phyloP scores from a whole-genome alignment of 352 stramenopile species.

The Globisporangium cederbergense region DNA sequence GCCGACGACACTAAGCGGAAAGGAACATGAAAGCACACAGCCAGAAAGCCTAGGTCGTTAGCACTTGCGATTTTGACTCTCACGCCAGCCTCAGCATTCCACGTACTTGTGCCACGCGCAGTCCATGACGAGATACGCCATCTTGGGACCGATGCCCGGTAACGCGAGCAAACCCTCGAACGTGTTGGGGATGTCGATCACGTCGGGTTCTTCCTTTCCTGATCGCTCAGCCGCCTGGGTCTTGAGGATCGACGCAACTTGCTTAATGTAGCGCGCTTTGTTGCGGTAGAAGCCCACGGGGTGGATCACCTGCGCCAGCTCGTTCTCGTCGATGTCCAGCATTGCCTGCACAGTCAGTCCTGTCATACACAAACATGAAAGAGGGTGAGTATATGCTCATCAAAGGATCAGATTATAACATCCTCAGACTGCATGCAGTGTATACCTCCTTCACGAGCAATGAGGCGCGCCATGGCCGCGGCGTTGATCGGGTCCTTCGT shows the following conservation, averaged over 20 bases:
- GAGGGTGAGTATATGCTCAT: background rate
- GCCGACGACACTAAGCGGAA: constrained; percentile 59
- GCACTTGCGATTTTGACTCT: background rate
- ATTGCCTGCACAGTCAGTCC: constrained; percentile 89
- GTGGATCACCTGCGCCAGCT: constrained; percentile 87
- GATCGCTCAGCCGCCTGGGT: constrained; percentile 15
- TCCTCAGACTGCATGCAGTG: too few relatives aligned
- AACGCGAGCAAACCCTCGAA: constrained; percentile 89
- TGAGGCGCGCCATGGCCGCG: constrained; percentile 66
- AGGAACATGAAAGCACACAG: background rate
- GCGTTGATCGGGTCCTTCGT: constrained; percentile 94
- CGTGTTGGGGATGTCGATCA: constrained; percentile 90
- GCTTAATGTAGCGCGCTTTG: constrained; percentile 95
- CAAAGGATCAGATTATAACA: background rate
- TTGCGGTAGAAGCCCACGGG: constrained; percentile 96
- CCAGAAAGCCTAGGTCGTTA: background rate
- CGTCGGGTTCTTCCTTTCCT: constrained; percentile 9
- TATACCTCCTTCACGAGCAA: constrained; percentile 41
- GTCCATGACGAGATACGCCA: constrained; percentile 95
- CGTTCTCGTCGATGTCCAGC: constrained; percentile 70
- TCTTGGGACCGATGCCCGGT: constrained; percentile 95
- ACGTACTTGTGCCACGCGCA: constrained; percentile 86
- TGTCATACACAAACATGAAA: constrained; percentile 9
- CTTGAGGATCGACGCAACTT: constrained; percentile 53
- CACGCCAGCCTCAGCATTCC: background rate